These are phyloP conservation scores for Herpomyces periplanetae DNA, from an alignment of 2,329 filamentous ascomycete species.

Conservation along the genomic window DNA sequence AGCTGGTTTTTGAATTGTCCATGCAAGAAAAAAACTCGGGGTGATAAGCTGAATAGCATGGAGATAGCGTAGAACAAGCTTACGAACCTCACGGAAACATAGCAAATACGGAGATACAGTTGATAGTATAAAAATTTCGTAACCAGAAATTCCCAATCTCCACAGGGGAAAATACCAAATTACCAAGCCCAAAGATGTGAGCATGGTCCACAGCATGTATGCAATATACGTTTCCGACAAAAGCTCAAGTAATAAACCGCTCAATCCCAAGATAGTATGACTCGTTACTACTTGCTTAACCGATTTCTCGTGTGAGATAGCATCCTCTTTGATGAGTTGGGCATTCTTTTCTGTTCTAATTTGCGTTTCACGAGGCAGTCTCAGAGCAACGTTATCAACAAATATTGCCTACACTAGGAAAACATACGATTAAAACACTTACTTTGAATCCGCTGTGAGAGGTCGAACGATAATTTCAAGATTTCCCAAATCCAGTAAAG, in stretches of 20 bases:
- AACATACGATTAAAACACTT: no score
- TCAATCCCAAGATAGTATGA: no score
- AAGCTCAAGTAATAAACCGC: no score
- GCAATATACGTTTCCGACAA: no score
- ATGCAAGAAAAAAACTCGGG: constrained; percentile 37
- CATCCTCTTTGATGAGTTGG: no score
- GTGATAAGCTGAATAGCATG: constrained; percentile 34
- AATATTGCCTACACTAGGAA: no score
- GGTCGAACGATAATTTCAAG: constrained; percentile 67
- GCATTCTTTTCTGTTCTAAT: no score
- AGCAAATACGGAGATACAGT: constrained; percentile 47
- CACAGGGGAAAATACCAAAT: constrained; percentile 95
- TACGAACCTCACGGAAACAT: constrained; percentile 24
- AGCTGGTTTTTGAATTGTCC: constrained; percentile 27
- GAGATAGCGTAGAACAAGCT: constrained; percentile 23
- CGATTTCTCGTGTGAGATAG: no score
- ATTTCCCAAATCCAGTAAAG: constrained; percentile 52
- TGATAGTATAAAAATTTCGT: constrained; percentile 53
- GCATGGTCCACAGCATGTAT: constrained; percentile 77
- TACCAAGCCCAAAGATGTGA: constrained; percentile 52
- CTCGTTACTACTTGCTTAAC: no score
- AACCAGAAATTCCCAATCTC: constrained; percentile 96
- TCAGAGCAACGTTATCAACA: no score
- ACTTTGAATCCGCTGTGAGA: no score
- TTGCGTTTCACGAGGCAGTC: no score